Evolutionary conservation across 208 protist genomes (phyloP).

Genomic region (Borovskyia barvae): DNA sequence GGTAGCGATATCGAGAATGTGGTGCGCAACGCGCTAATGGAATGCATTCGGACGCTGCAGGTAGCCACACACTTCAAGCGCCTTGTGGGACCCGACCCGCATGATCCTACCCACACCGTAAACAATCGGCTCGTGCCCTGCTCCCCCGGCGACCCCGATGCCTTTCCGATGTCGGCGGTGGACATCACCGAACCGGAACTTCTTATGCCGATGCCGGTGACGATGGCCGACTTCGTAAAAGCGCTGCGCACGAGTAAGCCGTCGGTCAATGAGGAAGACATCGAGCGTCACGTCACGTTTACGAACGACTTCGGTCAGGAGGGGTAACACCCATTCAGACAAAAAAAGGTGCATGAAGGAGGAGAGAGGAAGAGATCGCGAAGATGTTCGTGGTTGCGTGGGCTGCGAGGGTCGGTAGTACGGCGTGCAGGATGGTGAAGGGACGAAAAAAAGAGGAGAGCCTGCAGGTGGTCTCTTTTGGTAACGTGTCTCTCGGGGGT

Average conservation of each 20-base stretch:
- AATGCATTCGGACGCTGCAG: constrained; percentile 96
- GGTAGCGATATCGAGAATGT: constrained; percentile 97
- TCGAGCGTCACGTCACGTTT: constrained; percentile 93
- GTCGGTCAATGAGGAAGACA: constrained; percentile 91
- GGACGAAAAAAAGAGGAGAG: no score
- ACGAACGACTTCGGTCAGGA: constrained; percentile 97
- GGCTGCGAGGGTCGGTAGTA: no score
- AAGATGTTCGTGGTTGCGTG: no score
- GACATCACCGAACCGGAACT: constrained; percentile 90
- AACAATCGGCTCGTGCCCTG: constrained; percentile 92
- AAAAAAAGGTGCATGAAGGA: no score
- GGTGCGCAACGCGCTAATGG: constrained; percentile 97
- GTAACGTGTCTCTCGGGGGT: no score
- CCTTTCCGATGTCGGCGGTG: constrained; percentile 91
- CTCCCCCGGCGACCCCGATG: constrained; percentile 92
- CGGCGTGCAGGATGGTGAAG: no score
- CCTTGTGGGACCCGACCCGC: constrained; percentile 73
- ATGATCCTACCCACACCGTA: constrained; percentile 65
- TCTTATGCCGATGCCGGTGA: constrained; percentile 89
- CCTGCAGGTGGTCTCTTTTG: no score
- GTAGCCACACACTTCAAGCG: constrained; percentile 97
- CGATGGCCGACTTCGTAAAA: constrained; percentile 92
- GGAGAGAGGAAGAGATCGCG: no score
- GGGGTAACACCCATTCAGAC: constrained; percentile 64
- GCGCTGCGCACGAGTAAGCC: constrained; percentile 83